Base-by-base conservation (phyloP, 495 filamentous ascomycete genomes). In the Penicillium odoratum region DNA sequence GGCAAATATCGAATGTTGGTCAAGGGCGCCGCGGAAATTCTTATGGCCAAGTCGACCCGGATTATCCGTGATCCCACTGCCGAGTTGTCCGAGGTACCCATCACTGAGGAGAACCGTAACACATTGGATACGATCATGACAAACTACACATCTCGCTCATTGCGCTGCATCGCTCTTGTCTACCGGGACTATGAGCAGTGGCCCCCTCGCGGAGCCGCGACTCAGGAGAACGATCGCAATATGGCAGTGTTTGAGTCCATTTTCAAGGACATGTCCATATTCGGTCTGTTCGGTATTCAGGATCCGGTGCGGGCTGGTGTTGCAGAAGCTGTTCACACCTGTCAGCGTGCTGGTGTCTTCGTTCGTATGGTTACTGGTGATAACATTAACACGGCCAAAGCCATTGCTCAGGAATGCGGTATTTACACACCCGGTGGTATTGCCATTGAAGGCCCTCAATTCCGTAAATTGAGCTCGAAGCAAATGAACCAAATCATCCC, bases 331-430 rank as follows among this genome's bases (percentile, higher is more conserved):
- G 91, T 96, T n/a, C 70, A 75, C 21, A 78, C 84, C 51, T 92
- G 88, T 51, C 85, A 90, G 60, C 74, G 81, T 26, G 92, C 92
- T 33, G 92, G 92, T 61, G 89, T 96, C 45, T 86, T 85, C 61
- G 90, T 94, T 13, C 85, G 89, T 36, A 96, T 96, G 92, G 91
- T 96, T 15, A 96, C 92, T 28, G 92, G 92, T 55, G 92, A 96
- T 65, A 95, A 94, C 60, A 78, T 92, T 51, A 74, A 83, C 53
- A 96, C 92, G 11, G 92, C 92, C n/a, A 87, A 87, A 60, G 90
- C 91, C 26, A 93, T 96, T 60, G 92, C 92, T 7, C 69, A 81
- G 31, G 88, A 94, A 61, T 94, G 92, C 73, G 90, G 90, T 28
- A 95, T 96, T 56, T 88, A 83, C 61, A 89, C 84, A 3, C 60